Evolutionary conservation across 1,284 basidiomycete species (phyloP).

Genomic region (Sanghuangporus sanghuang): DNA sequence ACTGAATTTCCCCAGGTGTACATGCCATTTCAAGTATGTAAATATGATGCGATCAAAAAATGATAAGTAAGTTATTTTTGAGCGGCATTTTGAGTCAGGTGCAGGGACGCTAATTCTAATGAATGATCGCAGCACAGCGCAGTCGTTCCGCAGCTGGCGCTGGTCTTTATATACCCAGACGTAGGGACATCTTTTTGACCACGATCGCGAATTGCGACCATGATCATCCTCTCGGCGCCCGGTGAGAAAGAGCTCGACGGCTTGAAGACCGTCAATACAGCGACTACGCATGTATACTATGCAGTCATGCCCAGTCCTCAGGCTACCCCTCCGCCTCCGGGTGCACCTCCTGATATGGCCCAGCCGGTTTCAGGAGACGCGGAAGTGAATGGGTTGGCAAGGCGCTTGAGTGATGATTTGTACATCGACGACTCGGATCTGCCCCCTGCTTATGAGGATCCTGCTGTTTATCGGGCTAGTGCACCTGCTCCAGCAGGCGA

Average conservation of each 20-base stretch:
- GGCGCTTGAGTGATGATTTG: background rate
- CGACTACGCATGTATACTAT: background rate
- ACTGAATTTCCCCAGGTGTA: too few species aligned
- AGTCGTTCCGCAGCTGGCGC: background rate
- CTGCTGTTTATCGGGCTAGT: background rate
- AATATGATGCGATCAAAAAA: too few species aligned
- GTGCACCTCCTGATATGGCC: too few species aligned
- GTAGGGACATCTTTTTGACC: background rate
- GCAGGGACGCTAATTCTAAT: background rate
- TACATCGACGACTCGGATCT: background rate
- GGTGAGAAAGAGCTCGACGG: background rate
- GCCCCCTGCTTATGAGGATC: background rate
- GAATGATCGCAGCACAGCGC: slow-evolving; percentile 1
- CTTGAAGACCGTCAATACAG: background rate
- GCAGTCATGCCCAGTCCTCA: background rate
- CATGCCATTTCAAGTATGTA: too few species aligned
- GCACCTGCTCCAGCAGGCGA: background rate
- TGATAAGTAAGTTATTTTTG: too few species aligned
- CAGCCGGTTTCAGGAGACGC: background rate
- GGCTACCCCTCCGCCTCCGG: background rate
- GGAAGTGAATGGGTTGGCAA: background rate
- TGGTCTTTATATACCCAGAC: background rate
- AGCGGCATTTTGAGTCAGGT: background rate
- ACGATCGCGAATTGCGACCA: background rate
- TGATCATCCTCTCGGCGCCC: background rate